phyloP scores from a whole-genome alignment of 352 stramenopile genomes.

The Phytophthora citricola region DNA sequence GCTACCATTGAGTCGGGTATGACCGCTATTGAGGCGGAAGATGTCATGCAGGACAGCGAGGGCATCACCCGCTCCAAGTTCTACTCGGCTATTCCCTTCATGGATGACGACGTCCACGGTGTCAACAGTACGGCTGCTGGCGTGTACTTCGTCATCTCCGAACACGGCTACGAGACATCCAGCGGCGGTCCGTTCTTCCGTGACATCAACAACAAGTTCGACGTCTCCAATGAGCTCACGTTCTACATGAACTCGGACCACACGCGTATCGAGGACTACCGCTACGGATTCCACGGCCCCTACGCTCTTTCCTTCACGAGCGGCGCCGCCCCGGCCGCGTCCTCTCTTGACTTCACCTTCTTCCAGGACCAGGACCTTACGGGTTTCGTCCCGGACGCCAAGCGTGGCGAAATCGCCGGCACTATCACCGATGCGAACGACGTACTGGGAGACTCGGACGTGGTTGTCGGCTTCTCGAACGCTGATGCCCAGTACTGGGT shows the following conservation, averaged over 20 bases:
- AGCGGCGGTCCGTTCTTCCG: conserved; percentile 56
- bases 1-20: conserved; percentile 43
- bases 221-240: conserved; percentile 53
- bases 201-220: conserved; percentile 67
- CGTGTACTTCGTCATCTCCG: conserved; percentile 63
- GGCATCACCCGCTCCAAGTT: conserved; percentile 52
- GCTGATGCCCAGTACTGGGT: conserved; percentile 53
- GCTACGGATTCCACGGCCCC: conserved; percentile 59
- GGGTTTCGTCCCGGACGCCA: conserved; percentile 42
- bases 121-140: conserved; percentile 43
- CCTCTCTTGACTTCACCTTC: conserved; percentile 46
- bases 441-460: conserved; percentile 26
- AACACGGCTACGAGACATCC: conserved; percentile 53
- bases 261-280: conserved; percentile 60
- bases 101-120: conserved; percentile 49
- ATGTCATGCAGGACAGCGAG: conserved; percentile 40
- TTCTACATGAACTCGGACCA: conserved; percentile 76
- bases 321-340: conserved; percentile 30
- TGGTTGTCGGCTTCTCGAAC: conserved; percentile 51
- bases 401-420: conserved; percentile 44
- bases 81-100: conserved; percentile 47
- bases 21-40: conserved; percentile 48
- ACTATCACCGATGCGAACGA: conserved; percentile 42
- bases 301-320: conserved; percentile 55
- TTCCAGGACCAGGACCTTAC: conserved; percentile 45